Percentiles rank a stretch among this genome's conserved stretches.
phyloP scores from a whole-genome alignment of 345 rosid genomes.

The Cardiospermum halicacabum region DNA sequence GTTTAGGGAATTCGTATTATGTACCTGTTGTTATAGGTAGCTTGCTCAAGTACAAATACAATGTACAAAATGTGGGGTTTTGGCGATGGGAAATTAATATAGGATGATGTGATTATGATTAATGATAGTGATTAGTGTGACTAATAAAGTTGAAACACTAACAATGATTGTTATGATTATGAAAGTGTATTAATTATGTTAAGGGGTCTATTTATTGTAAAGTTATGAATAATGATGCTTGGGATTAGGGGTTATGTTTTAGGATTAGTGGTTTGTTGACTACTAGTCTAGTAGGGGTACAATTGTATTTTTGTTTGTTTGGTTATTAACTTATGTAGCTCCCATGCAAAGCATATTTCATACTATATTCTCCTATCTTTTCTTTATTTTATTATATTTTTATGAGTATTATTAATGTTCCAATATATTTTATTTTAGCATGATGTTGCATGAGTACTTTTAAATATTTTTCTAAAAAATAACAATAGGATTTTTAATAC shows the following conservation, averaged over 20 bases:
- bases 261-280: neutral
- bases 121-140: neutral
- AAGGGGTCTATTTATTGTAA: neutral
- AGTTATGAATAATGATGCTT: conserved; percentile 7
- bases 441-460: no score
- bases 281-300: no score
- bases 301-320: neutral
- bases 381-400: no score
- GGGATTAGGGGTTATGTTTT: neutral
- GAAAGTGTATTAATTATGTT: neutral
- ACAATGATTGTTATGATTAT: conserved; percentile 1
- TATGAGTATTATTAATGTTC: no score
- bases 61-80: conserved; percentile 8
- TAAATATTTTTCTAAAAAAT: no score
- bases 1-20: neutral
- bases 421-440: no score
- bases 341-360: no score
- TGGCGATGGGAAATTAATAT: neutral
- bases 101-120: neutral
- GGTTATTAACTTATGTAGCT: neutral
- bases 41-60: conserved; percentile 5
- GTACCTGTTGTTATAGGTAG: no score
- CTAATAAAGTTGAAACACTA: neutral
- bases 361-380: no score
- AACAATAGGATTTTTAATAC: no score